A percentile compares a stretch with the other conserved stretches of the same genome.
phyloP scores from a whole-genome alignment of 768 basidiomycete genomes.

The Phylloporus sp. region DNA sequence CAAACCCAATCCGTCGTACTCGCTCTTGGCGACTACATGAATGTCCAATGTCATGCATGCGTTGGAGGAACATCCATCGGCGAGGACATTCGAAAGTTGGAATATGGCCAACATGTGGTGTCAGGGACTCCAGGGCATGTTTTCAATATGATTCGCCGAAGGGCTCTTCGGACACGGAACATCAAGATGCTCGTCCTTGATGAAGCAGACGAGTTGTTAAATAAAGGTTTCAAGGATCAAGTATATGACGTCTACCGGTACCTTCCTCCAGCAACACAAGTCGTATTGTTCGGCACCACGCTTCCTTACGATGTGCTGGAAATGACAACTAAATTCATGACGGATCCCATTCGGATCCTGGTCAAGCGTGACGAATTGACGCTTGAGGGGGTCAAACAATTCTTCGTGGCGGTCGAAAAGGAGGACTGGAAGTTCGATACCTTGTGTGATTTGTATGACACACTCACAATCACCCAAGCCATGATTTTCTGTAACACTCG shows the following conservation, averaged over 20 bases:
- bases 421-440: conserved; percentile 99
- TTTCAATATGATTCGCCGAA: conserved; percentile 97
- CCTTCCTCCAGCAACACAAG: conserved; percentile 95
- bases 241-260: conserved; percentile 99
- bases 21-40: conserved; percentile 98
- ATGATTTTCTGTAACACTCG: conserved; percentile 99
- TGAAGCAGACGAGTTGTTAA: conserved; percentile 93
- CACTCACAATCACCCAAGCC: conserved; percentile 97
- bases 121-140: conserved; percentile 97
- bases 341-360: conserved; percentile 95
- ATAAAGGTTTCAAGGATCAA: conserved; percentile 99
- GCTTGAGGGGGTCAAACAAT: conserved; percentile 93
- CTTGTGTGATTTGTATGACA: conserved; percentile 95
- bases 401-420: conserved; percentile 98
- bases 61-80: conserved; percentile 97
- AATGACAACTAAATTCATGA: conserved; percentile 99
- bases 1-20: conserved; percentile 97
- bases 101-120: conserved; percentile 96
- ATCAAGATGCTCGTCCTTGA: conserved; percentile 98
- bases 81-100: conserved; percentile 95
- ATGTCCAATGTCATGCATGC: conserved; percentile 97
- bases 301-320: conserved; percentile 96
- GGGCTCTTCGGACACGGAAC: conserved; percentile 89
- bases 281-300: conserved; percentile 93
- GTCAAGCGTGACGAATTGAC: conserved; percentile 99